These are phyloP conservation scores for Tricharina praecox DNA, from an alignment of 495 filamentous ascomycete genomes.

Conservation along the genomic window DNA sequence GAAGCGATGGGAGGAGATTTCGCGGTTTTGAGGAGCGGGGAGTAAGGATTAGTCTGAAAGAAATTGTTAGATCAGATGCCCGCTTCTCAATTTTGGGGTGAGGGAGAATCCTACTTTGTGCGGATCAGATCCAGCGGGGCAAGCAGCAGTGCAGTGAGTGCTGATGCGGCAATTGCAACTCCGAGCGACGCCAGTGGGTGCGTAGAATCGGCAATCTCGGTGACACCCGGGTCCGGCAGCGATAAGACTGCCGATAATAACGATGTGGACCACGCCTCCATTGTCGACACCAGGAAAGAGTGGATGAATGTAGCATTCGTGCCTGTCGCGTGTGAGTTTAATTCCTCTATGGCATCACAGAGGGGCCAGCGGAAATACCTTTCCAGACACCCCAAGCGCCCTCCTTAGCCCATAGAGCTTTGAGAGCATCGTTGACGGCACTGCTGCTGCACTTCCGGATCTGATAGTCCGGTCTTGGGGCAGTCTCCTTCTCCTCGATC, in stretches of 20 bases:
- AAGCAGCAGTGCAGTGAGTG: conserved; percentile 59
- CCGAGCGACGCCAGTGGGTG: conserved; percentile 33
- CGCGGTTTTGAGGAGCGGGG: conserved; percentile 54
- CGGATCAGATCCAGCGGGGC: conserved; percentile 78
- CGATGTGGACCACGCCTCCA: conserved; percentile 21
- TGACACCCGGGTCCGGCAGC: conserved; percentile 20
- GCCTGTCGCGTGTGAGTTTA: conserved; percentile 8
- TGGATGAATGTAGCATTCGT: conserved; percentile 24
- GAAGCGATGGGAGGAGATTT: conserved; percentile 55
- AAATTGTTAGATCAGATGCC: no score
- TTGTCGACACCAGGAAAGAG: conserved; percentile 15
- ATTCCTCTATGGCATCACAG: not conserved
- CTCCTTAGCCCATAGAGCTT: conserved; percentile 61
- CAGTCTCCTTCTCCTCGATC: conserved; percentile 8
- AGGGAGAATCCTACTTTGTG: conserved; percentile 41
- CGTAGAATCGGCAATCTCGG: conserved; percentile 22
- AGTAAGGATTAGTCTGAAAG: conserved; percentile 59
- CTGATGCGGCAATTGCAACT: conserved; percentile 68
- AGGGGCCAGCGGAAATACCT: conserved; percentile 35
- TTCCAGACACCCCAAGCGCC: conserved; percentile 90
- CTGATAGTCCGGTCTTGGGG: conserved; percentile 23
- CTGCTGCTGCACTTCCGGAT: conserved; percentile 10
- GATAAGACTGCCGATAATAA: conserved; percentile 24
- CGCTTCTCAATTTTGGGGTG: no score
- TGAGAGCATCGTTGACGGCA: conserved; percentile 19